These are phyloP conservation scores for Gossypium sturtianum DNA, from an alignment of 345 rosid genomes.

Conservation along the genomic window DNA sequence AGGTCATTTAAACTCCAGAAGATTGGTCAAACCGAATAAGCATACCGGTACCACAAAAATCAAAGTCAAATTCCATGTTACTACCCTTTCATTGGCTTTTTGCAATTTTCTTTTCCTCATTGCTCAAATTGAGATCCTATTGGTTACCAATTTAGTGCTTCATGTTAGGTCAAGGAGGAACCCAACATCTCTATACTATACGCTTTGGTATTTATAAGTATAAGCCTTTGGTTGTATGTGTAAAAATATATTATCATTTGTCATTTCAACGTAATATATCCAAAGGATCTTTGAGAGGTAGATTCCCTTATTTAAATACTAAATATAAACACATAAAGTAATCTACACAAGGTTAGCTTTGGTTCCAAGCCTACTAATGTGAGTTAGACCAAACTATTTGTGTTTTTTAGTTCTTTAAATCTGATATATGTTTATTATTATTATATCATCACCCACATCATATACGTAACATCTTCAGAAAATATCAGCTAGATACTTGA, in stretches of 20 bases:
- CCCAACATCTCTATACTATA: not conserved
- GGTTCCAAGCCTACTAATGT: constrained; percentile 3
- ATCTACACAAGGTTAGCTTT: not conserved
- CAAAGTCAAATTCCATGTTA: constrained; percentile 30
- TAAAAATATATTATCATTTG: not conserved
- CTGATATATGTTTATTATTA: too few species aligned
- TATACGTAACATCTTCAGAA: too few species aligned
- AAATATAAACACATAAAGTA: not conserved
- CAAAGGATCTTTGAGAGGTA: constrained; percentile 8
- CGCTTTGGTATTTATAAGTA: not conserved
- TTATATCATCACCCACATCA: too few species aligned
- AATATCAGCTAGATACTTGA: too few species aligned
- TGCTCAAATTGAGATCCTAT: constrained; percentile 17
- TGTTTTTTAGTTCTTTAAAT: too few species aligned
- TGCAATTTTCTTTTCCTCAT: not conserved
- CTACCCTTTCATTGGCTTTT: constrained; percentile 15
- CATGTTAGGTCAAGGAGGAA: constrained; percentile 18
- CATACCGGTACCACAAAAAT: constrained; percentile 6
- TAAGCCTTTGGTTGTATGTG: too few species aligned
- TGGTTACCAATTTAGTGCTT: constrained; percentile 30
- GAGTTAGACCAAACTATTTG: not conserved
- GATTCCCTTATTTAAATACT: constrained; percentile 9
- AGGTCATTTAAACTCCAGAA: constrained; percentile 7
- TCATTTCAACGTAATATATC: not conserved
- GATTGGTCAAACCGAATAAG: constrained; percentile 23